Evolutionary conservation across 106 monocot species (phyloP).

Genomic region (Amphibolis antarctica): DNA sequence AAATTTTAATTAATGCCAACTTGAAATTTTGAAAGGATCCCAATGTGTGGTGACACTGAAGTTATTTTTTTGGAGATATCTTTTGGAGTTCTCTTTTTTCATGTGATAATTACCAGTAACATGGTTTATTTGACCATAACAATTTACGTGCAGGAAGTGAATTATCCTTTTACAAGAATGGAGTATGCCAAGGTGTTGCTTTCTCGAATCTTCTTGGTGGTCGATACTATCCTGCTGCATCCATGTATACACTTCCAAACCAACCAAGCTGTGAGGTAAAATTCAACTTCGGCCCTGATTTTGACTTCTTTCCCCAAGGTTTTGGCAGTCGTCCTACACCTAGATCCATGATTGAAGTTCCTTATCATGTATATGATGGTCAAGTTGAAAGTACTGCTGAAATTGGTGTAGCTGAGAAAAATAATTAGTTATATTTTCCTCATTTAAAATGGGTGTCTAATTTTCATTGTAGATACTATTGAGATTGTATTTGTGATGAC

Average conservation of each 20-base stretch:
- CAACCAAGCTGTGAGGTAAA: conserved; percentile 79
- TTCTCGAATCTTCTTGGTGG: conserved; percentile 64
- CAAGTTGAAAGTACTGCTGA: conserved; percentile 31
- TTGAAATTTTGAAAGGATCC: too few species aligned
- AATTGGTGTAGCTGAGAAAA: conserved; percentile 52
- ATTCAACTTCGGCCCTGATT: conserved; percentile 93
- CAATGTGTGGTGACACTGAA: too few species aligned
- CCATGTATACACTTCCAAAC: conserved; percentile 87
- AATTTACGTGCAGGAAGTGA: conserved; percentile 54
- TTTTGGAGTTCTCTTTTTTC: too few species aligned
- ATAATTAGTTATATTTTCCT: conserved; percentile 13
- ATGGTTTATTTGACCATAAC: too few species aligned
- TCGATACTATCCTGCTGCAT: conserved; percentile 90
- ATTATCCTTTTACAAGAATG: conserved; percentile 92
- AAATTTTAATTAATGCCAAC: too few species aligned
- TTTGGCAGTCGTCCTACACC: conserved; percentile 51
- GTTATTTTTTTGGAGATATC: too few species aligned
- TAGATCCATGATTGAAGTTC: conserved; percentile 56
- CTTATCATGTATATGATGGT: conserved; percentile 49
- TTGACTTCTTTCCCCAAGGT: conserved; percentile 67
- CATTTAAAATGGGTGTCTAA: too few species aligned
- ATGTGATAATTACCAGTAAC: too few species aligned
- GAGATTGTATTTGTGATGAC: too few species aligned
- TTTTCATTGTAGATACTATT: too few species aligned
- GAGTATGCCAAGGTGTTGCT: conserved; percentile 76